phyloP scores from a whole-genome alignment of 2,329 filamentous ascomycete genomes.

The Lasiodiplodia sp. region DNA sequence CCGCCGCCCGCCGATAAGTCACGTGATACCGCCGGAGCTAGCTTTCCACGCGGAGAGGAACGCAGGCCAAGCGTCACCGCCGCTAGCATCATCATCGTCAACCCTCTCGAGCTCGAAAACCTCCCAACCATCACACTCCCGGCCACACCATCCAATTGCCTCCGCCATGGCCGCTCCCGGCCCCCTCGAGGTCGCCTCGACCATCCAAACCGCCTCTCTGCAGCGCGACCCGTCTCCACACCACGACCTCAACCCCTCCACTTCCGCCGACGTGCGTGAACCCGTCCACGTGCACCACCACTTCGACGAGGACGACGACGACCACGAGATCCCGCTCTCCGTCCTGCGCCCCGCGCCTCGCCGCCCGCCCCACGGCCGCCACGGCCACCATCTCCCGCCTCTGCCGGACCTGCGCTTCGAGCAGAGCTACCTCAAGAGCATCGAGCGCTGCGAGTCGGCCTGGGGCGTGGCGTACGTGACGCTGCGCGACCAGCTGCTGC shows the following conservation, averaged over 20 bases:
- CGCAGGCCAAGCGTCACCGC: background rate
- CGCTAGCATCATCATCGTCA: constrained; percentile 1
- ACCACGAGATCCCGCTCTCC: constrained; percentile 74
- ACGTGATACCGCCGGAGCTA: background rate
- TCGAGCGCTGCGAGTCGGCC: constrained; percentile 80
- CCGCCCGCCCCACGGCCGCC: constrained; percentile 45
- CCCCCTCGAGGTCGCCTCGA: constrained; percentile 75
- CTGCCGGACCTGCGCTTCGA: constrained; percentile 89
- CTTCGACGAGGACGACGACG: constrained; percentile 58
- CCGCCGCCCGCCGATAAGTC: background rate
- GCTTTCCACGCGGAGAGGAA: background rate
- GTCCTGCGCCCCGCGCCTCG: constrained; percentile 65
- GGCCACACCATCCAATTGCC: background rate
- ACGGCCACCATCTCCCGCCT: constrained; percentile 67
- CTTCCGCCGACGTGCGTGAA: constrained; percentile 71
- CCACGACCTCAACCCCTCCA: constrained; percentile 83
- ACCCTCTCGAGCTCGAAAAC: background rate
- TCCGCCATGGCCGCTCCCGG: constrained; percentile 63
- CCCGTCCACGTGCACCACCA: constrained; percentile 60
- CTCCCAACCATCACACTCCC: background rate
- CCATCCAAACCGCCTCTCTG: constrained; percentile 82
- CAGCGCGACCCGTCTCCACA: constrained; percentile 72
- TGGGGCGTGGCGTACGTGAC: constrained; percentile 85
- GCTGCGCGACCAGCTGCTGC: constrained; percentile 84
- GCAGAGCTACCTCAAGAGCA: constrained; percentile 94